Percentiles rank a stretch among this genome's conserved stretches.
Conservation (phyloP, 2,329 filamentous ascomycete genomes). For the Exophiala sideris region DNA sequence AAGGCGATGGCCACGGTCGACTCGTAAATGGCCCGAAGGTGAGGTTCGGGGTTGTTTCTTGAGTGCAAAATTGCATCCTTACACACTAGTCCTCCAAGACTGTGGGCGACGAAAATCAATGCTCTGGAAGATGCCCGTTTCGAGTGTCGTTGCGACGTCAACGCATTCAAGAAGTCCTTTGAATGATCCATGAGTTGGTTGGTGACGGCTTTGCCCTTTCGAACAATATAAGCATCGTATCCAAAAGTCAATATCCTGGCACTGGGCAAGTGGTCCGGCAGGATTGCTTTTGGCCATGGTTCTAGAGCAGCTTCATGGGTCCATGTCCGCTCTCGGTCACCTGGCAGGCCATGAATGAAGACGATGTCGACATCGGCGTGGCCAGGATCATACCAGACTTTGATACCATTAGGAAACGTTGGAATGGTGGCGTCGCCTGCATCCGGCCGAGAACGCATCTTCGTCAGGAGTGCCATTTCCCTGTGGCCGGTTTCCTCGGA, state of each 20-base stretch:
- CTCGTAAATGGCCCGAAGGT: conserved; percentile 27
- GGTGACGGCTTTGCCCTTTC: conserved; percentile 30
- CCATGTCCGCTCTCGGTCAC: conserved; percentile 29
- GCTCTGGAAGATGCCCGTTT: conserved; percentile 24
- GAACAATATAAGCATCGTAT: conserved; percentile 25
- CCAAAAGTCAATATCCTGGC: conserved; percentile 26
- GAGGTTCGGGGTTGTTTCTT: conserved; percentile 21
- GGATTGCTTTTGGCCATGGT: conserved; percentile 25
- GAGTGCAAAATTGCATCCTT: conserved; percentile 28
- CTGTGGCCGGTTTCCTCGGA: too few species aligned
- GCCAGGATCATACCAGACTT: conserved; percentile 3
- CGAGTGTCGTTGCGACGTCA: conserved; percentile 29
- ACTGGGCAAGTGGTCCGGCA: conserved; percentile 12
- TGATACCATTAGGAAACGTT: background rate
- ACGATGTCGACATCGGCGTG: conserved; percentile 20
- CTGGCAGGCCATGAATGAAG: conserved; percentile 29
- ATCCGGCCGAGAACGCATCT: too few species aligned
- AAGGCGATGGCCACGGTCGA: conserved; percentile 35
- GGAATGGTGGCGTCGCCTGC: too few species aligned
- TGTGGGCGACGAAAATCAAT: conserved; percentile 34
- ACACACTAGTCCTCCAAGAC: conserved; percentile 32
- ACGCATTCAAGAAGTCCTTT: conserved; percentile 30
- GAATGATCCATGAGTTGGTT: conserved; percentile 33
- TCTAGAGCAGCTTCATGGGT: conserved; percentile 21
- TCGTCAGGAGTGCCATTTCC: too few species aligned